Base-by-base conservation (phyloP, 2,329 filamentous ascomycete genomes). In the Neofusicoccum kwambonambiense region DNA sequence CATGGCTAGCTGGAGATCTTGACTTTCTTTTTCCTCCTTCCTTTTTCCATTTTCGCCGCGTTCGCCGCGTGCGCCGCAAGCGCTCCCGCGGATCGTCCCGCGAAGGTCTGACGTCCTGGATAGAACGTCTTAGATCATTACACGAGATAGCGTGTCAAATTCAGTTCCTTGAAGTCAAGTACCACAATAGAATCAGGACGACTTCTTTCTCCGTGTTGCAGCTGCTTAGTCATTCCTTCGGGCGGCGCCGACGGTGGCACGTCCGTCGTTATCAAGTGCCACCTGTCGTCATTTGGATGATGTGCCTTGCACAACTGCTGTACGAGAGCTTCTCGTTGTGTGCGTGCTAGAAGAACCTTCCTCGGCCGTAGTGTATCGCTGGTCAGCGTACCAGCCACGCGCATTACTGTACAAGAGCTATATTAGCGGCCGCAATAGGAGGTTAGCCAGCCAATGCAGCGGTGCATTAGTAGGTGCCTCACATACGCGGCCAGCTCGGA, bases 401-500 rank as follows among this genome's bases (percentile, higher is more conserved):
- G 31, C 15, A 45, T 44, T 60, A 27, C 37, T 37, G 42, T 47
- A 47, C 11, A 4, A 22, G 56, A 60, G 56, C 56, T 60, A 60
- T 60, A 47, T 37, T 60, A 60, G 56, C 56, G 56, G 31, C 41
- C 56, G 42, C 11, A 35, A 17, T 17, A 60, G 11, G 27, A 17
- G 56, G 19, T 4, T 13, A 34, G 19, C 19, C 54, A 27, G 22
- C 22, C 54, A 58, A 35, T 58, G 22, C 15, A 12, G 54, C 13
- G 27, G 15, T 60, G 56, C 56, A 35, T 22, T 37, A 60, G 56
- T 49, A 27, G n/a, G 42, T 35, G 56, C 27, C n/a, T 35, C 56
- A 19, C 19, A 60, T 60, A 60, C 56, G 56, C 56, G 56, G 41
- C 56, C 56, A 17, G 15, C 44, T 13, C 4, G 56, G 56, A 60